Conservation (phyloP, 441 rosid species). For the Populus hybrid region DNA sequence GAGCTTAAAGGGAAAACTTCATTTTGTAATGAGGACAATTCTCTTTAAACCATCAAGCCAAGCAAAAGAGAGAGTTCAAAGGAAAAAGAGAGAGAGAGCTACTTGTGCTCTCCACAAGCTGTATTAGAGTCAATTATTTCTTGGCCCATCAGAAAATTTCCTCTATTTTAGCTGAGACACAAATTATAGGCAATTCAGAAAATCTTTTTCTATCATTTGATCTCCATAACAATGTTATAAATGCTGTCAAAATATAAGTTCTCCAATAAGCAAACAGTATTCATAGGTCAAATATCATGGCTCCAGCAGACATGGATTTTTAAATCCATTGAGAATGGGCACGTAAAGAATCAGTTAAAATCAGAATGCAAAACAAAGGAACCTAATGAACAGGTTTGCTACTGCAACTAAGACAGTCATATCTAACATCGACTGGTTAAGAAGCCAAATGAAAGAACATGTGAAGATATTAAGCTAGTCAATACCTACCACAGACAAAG, state of each 20-base stretch:
- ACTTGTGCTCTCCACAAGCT: too few relatives aligned
- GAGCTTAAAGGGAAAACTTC: too few relatives aligned
- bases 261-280: background rate
- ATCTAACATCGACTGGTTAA: background rate
- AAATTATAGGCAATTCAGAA: background rate
- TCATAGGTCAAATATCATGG: background rate
- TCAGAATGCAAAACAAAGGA: background rate
- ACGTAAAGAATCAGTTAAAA: too few relatives aligned
- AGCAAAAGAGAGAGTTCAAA: background rate
- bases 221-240: too few relatives aligned
- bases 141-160: background rate
- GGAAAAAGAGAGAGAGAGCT: background rate
- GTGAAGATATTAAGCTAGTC: background rate
- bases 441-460: slow-evolving; percentile 24
- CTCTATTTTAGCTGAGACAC: background rate
- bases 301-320: background rate
- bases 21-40: background rate
- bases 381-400: background rate
- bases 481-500: slow-evolving; percentile 55
- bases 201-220: too few relatives aligned
- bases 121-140: background rate
- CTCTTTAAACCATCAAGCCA: background rate
- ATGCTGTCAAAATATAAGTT: background rate
- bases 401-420: background rate
- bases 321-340: background rate